Base-by-base conservation (phyloP, 257 asterid species). In the Echites panduratus region DNA sequence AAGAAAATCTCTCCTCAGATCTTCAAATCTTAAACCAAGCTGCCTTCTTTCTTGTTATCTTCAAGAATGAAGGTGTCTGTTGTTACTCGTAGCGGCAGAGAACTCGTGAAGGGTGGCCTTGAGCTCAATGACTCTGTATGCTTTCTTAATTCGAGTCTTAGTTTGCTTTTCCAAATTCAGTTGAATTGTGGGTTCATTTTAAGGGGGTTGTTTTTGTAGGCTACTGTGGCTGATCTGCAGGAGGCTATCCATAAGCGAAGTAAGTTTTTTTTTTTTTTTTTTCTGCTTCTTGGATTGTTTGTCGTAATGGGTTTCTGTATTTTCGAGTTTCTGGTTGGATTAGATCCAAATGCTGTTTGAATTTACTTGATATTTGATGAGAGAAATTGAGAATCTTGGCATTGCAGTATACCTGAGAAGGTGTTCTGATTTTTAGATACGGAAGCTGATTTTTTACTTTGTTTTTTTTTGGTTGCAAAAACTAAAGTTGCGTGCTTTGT, bases 181-280 rank as follows among this genome's bases (percentile, higher is more conserved):
- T 63, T 45, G 27, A 26, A 56, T 49, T 68, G 1, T 43, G 35
- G 76, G 11, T 65, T 50, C 74, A 22, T 22, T 67, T 22, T 0
- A 2, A 16, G 4, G 19, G 19, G 1, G 0, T 68, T 82, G 78
- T 68, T 72, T 44, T 48, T 81, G 83, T 83, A 94, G 98, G 95
- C 93, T 32, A 89, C 97, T 63, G 98, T 91, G 56, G 82, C 95
- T 84, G 98, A 94, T 90, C 85, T 94, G 86, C 98, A 88, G 89
- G 98, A 87, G 73, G 93, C 90, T 47, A 94, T 91, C 78, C 88
- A 91, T 76, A 85, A 84, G 74, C 77, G 85, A 78, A 91, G 99
- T 94, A 73, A 84, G 97, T 85, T 64, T 9, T 49, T 16, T 73
- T 32, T n/a, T 5, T n/a, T 32, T 3, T 1, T 32, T 32, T 32